Percentiles rank a stretch among this genome's conserved stretches.
Conservation (phyloP, 2,329 filamentous ascomycete species). For the Herpotrichia juniperi region DNA sequence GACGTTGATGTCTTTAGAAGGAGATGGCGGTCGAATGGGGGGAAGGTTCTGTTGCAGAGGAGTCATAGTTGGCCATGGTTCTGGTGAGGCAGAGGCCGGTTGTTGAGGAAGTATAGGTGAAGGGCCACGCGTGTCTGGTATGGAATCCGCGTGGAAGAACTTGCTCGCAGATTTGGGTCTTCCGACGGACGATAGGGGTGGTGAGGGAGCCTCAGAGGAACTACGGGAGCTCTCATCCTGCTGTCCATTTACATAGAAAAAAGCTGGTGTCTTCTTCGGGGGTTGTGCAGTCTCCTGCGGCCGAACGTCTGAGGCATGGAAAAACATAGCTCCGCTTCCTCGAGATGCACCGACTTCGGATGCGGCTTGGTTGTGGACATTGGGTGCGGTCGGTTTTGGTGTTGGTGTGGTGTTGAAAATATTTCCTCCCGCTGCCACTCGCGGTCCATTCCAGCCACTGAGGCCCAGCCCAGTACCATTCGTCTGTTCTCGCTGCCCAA, state of each 20-base stretch:
- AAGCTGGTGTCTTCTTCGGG: slow-evolving; percentile 53
- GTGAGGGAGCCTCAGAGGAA: slow-evolving; percentile 34
- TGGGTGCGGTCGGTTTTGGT: slow-evolving; percentile 32
- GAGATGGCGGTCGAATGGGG: slow-evolving; percentile 48
- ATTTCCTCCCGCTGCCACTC: slow-evolving; percentile 43
- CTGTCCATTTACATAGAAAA: slow-evolving; percentile 60
- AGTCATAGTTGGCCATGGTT: slow-evolving; percentile 21
- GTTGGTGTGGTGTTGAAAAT: slow-evolving; percentile 24
- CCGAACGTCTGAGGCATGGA: slow-evolving; percentile 81
- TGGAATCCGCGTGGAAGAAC: slow-evolving; percentile 75
- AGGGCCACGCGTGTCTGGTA: slow-evolving; percentile 46
- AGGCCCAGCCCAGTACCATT: slow-evolving; percentile 29
- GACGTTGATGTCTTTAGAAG: slow-evolving; percentile 54
- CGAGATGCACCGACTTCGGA: slow-evolving; percentile 31
- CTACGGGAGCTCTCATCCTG: slow-evolving; percentile 40
- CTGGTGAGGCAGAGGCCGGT: slow-evolving; percentile 30
- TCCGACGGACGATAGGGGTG: slow-evolving; percentile 38
- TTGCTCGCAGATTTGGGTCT: slow-evolving; percentile 53
- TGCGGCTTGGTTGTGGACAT: slow-evolving; percentile 27
- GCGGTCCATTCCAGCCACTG: slow-evolving; percentile 34
- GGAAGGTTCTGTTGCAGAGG: slow-evolving; percentile 20
- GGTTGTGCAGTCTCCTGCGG: slow-evolving; percentile 33
- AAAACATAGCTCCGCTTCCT: slow-evolving; percentile 72
- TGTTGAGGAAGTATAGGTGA: slow-evolving; percentile 42
- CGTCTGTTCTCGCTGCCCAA: slow-evolving; percentile 33